These are phyloP conservation scores for Epithele typhae DNA, from an alignment of 768 basidiomycete species.

Conservation along the genomic window DNA sequence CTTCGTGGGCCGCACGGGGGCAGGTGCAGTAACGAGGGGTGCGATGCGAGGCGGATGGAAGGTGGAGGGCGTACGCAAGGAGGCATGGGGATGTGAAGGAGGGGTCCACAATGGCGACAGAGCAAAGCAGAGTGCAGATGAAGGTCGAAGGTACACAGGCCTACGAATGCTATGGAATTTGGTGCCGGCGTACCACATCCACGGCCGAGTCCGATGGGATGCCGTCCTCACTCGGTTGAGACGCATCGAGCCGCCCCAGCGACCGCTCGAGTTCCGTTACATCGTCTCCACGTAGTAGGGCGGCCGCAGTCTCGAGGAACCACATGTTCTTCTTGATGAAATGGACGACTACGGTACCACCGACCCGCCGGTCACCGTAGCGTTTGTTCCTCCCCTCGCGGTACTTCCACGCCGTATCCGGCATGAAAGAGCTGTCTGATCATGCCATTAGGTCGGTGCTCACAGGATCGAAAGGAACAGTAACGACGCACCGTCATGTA, in stretches of 20 bases:
- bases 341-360: constrained; percentile 94
- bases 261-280: constrained; percentile 44
- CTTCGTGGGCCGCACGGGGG: constrained; percentile 3
- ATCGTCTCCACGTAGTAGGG: constrained; percentile 78
- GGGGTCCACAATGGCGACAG: too few species aligned
- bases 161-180: too few species aligned
- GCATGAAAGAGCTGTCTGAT: constrained; percentile 53
- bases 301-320: constrained; percentile 91
- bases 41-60: too few species aligned
- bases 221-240: neutral
- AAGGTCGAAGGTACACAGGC: too few species aligned
- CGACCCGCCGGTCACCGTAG: constrained; percentile 68
- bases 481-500: constrained; percentile 52
- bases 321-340: constrained; percentile 97
- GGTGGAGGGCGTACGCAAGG: too few species aligned
- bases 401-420: constrained; percentile 63
- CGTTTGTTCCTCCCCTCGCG: constrained; percentile 66
- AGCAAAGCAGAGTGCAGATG: too few species aligned
- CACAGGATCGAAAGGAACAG: neutral
- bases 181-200: neutral
- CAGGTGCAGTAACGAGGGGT: too few species aligned
- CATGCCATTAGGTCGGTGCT: neutral
- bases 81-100: too few species aligned
- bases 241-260: constrained; percentile 1
- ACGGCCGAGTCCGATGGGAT: neutral